These are phyloP conservation scores for Tylopilus intermedius DNA, from an alignment of 768 basidiomycete species.

Conservation along the genomic window DNA sequence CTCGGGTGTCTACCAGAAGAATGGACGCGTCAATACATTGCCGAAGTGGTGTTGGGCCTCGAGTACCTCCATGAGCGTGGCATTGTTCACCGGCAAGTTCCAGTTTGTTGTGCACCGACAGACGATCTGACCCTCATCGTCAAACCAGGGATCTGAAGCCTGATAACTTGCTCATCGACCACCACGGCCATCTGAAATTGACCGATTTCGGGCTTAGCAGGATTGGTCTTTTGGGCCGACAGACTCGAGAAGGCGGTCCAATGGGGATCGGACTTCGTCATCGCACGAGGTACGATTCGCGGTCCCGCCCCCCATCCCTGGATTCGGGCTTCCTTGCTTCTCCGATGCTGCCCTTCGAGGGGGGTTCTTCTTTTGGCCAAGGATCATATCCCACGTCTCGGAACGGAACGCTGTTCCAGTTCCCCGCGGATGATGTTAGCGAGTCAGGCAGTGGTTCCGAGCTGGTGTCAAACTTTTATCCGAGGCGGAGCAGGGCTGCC, in stretches of 20 bases:
- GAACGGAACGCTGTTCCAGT: slow-evolving; percentile 57
- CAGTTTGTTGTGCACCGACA: neutral
- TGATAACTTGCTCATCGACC: slow-evolving; percentile 95
- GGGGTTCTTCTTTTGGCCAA: slow-evolving; percentile 80
- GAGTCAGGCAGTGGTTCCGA: slow-evolving; percentile 87
- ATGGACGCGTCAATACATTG: slow-evolving; percentile 95
- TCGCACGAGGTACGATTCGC: slow-evolving; percentile 56
- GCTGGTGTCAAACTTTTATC: slow-evolving; percentile 53
- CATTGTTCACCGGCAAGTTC: slow-evolving; percentile 87
- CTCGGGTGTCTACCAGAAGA: slow-evolving; percentile 92
- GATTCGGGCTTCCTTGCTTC: slow-evolving; percentile 78
- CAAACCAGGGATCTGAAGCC: slow-evolving; percentile 88
- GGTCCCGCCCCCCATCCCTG: slow-evolving; percentile 78
- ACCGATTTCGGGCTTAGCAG: slow-evolving; percentile 97
- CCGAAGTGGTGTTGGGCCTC: slow-evolving; percentile 90
- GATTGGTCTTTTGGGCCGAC: slow-evolving; percentile 96
- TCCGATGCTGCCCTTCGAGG: slow-evolving; percentile 61
- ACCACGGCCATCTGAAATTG: slow-evolving; percentile 93
- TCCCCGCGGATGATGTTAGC: slow-evolving; percentile 72
- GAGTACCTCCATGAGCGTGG: slow-evolving; percentile 96
- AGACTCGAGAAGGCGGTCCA: slow-evolving; percentile 67
- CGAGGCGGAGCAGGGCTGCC: slow-evolving; percentile 44
- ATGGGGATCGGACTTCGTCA: slow-evolving; percentile 42
- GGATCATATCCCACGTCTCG: slow-evolving; percentile 57
- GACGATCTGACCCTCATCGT: neutral